Percentiles rank a stretch among this genome's conserved stretches.
These are phyloP conservation scores for Xylaria hypoxylon DNA, from an alignment of 2,329 filamentous ascomycete species.

Conservation along the genomic window DNA sequence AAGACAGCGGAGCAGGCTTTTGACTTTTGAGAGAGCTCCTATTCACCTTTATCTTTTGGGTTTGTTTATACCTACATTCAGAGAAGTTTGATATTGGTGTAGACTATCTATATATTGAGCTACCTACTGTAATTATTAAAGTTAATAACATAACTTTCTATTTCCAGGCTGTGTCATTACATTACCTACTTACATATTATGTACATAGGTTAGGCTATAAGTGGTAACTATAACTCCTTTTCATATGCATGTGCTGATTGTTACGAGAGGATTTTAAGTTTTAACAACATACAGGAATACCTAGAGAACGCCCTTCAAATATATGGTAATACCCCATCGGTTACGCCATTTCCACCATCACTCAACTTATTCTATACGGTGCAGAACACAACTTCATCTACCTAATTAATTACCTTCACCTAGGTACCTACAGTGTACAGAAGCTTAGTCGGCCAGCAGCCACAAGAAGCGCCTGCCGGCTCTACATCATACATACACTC, in stretches of 20 bases:
- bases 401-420: background rate
- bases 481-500: background rate
- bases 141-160: no score
- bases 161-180: no score
- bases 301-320: no score
- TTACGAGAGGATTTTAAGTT: background rate
- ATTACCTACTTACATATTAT: no score
- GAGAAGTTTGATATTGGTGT: no score
- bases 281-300: background rate
- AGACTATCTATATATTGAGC: no score
- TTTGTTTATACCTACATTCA: conserved; percentile 1
- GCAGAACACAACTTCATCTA: background rate
- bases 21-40: background rate
- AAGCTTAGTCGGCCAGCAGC: background rate
- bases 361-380: background rate
- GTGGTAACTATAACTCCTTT: no score
- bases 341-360: background rate
- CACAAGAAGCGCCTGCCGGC: conserved; percentile 1
- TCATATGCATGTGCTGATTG: no score
- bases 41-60: conserved; percentile 1
- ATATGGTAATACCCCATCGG: background rate
- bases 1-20: background rate
- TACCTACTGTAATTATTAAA: no score
- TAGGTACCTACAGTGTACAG: background rate
- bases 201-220: no score